Evolutionary conservation across 2,329 filamentous ascomycete genomes (phyloP).

Genomic region (Phymatotrichopsis omnivora): DNA sequence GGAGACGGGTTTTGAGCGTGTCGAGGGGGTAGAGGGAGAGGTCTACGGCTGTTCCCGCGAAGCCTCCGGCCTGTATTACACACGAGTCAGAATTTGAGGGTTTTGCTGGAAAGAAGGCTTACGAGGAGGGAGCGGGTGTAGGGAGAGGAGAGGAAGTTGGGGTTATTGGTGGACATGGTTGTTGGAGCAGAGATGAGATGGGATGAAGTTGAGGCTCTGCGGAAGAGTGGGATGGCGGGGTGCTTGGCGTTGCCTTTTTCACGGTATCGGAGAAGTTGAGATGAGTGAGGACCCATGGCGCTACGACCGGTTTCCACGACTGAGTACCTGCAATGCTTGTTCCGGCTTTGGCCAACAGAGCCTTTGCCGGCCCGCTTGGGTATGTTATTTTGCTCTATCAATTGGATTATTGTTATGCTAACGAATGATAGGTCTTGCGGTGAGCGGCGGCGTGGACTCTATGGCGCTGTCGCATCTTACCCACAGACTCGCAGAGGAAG

Average conservation of each 20-base stretch:
- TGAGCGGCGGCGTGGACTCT: constrained; percentile 94
- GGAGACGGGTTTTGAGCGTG: constrained; percentile 95
- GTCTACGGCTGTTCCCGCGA: constrained; percentile 93
- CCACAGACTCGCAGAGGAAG: constrained; percentile 37
- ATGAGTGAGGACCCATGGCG: too few relatives aligned
- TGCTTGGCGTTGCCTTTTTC: too few relatives aligned
- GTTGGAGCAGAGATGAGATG: neutral
- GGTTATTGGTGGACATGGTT: neutral
- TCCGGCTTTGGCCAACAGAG: constrained; percentile 18
- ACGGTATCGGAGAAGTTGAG: too few relatives aligned
- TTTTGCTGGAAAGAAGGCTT: neutral
- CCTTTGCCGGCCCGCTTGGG: too few relatives aligned
- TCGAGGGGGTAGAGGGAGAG: constrained; percentile 95
- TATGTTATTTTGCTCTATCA: too few relatives aligned
- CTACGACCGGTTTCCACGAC: too few relatives aligned
- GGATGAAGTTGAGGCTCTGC: constrained; percentile 8
- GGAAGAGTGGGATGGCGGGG: neutral
- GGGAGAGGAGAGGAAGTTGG: constrained; percentile 16
- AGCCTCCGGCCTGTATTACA: constrained; percentile 57
- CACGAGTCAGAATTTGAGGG: neutral
- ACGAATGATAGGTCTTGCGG: constrained; percentile 63
- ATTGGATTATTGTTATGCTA: too few relatives aligned
- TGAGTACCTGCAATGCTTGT: constrained; percentile 10
- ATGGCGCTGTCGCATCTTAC: constrained; percentile 84
- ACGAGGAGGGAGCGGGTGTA: constrained; percentile 22